A percentile compares a stretch with the other conserved stretches of the same genome.
Conservation (phyloP, 2,329 filamentous ascomycete species). For the Tricladium varicosporioides region DNA sequence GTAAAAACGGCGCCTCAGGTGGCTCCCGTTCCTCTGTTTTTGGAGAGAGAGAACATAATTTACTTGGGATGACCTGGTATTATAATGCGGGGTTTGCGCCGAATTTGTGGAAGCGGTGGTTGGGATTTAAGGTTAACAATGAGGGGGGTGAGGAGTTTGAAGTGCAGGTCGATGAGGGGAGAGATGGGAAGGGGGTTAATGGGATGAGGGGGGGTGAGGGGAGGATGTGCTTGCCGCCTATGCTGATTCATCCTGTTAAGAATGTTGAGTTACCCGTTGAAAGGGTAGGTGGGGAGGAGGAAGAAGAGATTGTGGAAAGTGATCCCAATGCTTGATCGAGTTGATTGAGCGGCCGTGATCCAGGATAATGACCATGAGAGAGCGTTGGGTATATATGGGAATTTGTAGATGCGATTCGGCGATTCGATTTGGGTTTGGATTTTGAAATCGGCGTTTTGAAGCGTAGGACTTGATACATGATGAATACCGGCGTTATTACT, state of each 20-base stretch:
- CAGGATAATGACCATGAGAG: too few relatives aligned
- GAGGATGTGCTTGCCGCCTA: constrained; percentile 86
- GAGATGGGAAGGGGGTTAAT: constrained; percentile 34
- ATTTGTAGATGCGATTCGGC: too few relatives aligned
- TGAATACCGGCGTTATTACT: not conserved
- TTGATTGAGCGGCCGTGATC: too few relatives aligned
- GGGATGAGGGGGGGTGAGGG: constrained; percentile 70
- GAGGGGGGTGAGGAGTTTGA: constrained; percentile 78
- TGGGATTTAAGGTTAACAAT: constrained; percentile 77
- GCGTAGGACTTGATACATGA: not conserved
- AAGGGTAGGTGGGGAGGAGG: constrained; percentile 18
- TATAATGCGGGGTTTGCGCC: constrained; percentile 82
- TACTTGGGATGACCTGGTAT: constrained; percentile 85
- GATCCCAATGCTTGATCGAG: constrained; percentile 33
- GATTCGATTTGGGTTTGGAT: not conserved
- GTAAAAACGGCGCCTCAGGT: constrained; percentile 71
- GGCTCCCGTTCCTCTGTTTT: constrained; percentile 71
- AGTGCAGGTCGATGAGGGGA: constrained; percentile 49
- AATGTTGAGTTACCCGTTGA: constrained; percentile 54
- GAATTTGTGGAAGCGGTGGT: constrained; percentile 81
- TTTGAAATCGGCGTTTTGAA: constrained; percentile 6
- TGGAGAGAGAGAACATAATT: constrained; percentile 85
- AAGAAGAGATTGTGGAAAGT: constrained; percentile 28
- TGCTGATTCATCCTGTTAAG: constrained; percentile 89
- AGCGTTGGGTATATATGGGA: constrained; percentile 2